Conservation (phyloP, 2,329 filamentous ascomycete species). For the Talaromyces sp. region DNA sequence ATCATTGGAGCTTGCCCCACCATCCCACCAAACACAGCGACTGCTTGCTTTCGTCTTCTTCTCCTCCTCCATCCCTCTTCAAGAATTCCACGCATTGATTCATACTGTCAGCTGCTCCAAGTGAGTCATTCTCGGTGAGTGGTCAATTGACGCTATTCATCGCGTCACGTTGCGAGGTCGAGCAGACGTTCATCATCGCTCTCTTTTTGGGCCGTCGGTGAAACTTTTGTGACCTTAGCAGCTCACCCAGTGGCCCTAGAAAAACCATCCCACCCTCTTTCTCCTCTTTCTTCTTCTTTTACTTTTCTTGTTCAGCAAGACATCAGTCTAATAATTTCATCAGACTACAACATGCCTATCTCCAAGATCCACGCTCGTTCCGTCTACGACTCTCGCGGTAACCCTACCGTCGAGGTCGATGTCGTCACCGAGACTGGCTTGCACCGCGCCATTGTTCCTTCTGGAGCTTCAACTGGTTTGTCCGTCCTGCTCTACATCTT, state of each 20-base stretch:
- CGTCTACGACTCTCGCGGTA: constrained; percentile 97
- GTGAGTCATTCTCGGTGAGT: constrained; percentile 15
- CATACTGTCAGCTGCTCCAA: background rate
- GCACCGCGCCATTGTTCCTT: constrained; percentile 96
- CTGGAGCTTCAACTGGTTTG: constrained; percentile 89
- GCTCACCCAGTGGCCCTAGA: constrained; percentile 23
- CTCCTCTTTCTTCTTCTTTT: constrained; percentile 19
- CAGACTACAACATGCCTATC: constrained; percentile 70
- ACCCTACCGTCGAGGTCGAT: constrained; percentile 98
- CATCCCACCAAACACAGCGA: constrained; percentile 21
- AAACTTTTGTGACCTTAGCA: constrained; percentile 37
- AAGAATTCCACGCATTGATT: background rate
- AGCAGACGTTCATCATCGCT: constrained; percentile 22
- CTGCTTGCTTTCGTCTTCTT: background rate
- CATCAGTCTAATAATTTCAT: constrained; percentile 9
- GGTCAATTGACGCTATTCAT: constrained; percentile 21
- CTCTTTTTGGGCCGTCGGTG: constrained; percentile 43
- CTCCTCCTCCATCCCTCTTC: background rate
- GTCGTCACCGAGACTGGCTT: constrained; percentile 94
- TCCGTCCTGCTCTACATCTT: constrained; percentile 25
- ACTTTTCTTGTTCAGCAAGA: background rate
- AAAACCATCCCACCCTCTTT: constrained; percentile 14
- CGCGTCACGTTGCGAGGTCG: constrained; percentile 23
- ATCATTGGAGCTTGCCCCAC: constrained; percentile 24
- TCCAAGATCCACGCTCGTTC: constrained; percentile 87